phyloP scores from a whole-genome alignment of 2,329 filamentous ascomycete genomes.

The Trichophyton verrucosum region DNA sequence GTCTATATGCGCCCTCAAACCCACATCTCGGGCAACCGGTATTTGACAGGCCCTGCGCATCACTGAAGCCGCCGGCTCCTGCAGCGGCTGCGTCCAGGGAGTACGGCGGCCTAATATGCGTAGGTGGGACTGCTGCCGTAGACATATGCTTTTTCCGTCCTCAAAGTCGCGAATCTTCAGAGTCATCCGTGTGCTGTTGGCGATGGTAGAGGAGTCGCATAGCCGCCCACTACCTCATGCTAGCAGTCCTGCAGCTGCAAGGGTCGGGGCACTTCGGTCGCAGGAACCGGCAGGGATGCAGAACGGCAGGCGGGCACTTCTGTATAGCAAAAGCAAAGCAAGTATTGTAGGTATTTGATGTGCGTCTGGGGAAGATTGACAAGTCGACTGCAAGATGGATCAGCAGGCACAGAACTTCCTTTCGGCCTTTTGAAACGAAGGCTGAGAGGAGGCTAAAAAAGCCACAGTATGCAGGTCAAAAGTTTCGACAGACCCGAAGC shows the following conservation, averaged over 20 bases:
- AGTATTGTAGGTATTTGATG: not conserved
- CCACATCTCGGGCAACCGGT: conserved; percentile 30
- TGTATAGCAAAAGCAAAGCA: not conserved
- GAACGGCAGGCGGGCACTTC: not conserved
- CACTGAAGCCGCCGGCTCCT: not conserved
- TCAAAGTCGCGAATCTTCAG: not conserved
- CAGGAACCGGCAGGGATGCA: not conserved
- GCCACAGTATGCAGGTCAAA: not conserved
- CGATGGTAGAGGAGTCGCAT: not conserved
- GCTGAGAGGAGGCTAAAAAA: not conserved
- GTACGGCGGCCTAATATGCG: not conserved
- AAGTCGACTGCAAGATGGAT: conserved; percentile 1
- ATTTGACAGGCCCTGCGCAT: not conserved
- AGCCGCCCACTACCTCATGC: not conserved
- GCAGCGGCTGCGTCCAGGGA: not conserved
- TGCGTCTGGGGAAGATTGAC: conserved; percentile 1
- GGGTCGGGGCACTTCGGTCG: not conserved
- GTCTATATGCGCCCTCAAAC: conserved; percentile 16
- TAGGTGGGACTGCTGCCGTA: not conserved
- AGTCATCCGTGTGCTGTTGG: not conserved
- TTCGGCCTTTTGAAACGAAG: not conserved
- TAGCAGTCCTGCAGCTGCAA: not conserved
- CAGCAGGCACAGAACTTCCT: not conserved
- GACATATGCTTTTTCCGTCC: not conserved
- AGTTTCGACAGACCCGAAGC: not conserved